Evolutionary conservation across 208 protist genomes (phyloP).

Genomic region (Sergeia podlipaevii): DNA sequence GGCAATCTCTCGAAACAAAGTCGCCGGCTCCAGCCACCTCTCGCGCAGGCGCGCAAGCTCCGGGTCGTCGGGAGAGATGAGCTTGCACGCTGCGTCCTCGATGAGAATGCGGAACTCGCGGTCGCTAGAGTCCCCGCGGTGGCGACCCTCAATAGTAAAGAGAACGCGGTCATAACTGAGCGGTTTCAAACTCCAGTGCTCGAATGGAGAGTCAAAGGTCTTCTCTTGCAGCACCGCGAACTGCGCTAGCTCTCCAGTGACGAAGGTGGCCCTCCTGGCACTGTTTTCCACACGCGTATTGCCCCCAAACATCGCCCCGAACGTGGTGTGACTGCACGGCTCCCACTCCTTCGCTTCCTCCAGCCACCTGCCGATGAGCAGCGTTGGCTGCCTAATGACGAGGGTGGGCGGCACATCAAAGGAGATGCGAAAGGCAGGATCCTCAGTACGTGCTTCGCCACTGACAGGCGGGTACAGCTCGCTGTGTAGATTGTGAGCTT

Average conservation of each 20-base stretch:
- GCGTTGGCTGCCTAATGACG: conserved; percentile 70
- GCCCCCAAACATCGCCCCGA: conserved; percentile 37
- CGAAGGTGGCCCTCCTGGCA: conserved; percentile 58
- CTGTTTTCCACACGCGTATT: conserved; percentile 22
- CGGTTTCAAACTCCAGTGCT: conserved; percentile 76
- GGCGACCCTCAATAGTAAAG: conserved; percentile 70
- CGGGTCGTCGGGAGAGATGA: conserved; percentile 73
- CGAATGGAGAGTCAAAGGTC: conserved; percentile 88
- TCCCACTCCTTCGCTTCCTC: conserved; percentile 68
- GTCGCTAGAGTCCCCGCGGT: conserved; percentile 77
- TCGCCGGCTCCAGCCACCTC: conserved; percentile 65
- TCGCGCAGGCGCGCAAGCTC: conserved; percentile 65
- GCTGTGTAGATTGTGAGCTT: conserved; percentile 60
- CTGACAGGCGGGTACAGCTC: conserved; percentile 77
- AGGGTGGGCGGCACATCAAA: conserved; percentile 83
- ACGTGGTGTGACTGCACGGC: conserved; percentile 70
- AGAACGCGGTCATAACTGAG: conserved; percentile 65
- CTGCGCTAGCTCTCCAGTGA: conserved; percentile 67
- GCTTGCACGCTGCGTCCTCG: conserved; percentile 70
- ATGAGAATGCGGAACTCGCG: conserved; percentile 85
- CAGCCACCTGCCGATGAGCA: conserved; percentile 87
- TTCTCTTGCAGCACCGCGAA: conserved; percentile 90
- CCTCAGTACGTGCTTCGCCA: conserved; percentile 49
- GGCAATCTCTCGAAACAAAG: conserved; percentile 72
- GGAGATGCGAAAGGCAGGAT: conserved; percentile 70